Evolutionary conservation across 176 grass and related monocot species (phyloP), one percentile per base, ranked within the genome.

Genomic region (Musa schizocarpa): DNA sequence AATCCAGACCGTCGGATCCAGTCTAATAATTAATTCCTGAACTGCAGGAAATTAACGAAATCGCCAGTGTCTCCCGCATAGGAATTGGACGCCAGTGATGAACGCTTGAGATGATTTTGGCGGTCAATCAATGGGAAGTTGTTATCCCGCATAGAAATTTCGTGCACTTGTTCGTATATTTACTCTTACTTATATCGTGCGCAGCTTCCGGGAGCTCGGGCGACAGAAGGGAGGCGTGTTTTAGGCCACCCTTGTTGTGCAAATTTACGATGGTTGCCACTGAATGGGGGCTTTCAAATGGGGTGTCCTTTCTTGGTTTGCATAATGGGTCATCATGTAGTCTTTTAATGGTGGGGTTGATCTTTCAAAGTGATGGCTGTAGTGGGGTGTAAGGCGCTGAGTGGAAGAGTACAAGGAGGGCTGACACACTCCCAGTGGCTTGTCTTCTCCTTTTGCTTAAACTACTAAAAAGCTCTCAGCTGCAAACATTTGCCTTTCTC

Each of bases 291-390:
- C 81, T 81, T 88, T 81, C 20, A 67, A 74, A 84, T 81, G 76
- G 67, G 63, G n/a, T 24, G 48, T 70, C 43, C 1, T 70, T 50
- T 70, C 51, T 10, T 9, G 9, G 14, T 70, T 70, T 21, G 67
- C 54, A 54, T 78, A 68, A 65, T 81, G 80, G 74, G 86, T 74
- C 58, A 74, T 56, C 73, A 73, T 84, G 48, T 82, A 89, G 83
- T 77, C 86, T 89, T 92, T 89, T 86, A 77, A 92, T 86, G 68
- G 51, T 50, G 68, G 68, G 67, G 68, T 79, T 71, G 80, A 80
- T 84, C 88, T 84, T 76, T 54, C 71, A 74, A 70, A 52, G 68
- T 48, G 20, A 70, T 50, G 68, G 68, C 9, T 16, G 12, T 43
- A 43, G 4, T 6, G 34, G 34, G 34, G 34, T 43, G 34, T 0